Percentiles rank a stretch among this genome's conserved stretches.
Evolutionary conservation across 176 grass and related monocot genomes (phyloP).

Genomic region (Bonia amplexicaulis): DNA sequence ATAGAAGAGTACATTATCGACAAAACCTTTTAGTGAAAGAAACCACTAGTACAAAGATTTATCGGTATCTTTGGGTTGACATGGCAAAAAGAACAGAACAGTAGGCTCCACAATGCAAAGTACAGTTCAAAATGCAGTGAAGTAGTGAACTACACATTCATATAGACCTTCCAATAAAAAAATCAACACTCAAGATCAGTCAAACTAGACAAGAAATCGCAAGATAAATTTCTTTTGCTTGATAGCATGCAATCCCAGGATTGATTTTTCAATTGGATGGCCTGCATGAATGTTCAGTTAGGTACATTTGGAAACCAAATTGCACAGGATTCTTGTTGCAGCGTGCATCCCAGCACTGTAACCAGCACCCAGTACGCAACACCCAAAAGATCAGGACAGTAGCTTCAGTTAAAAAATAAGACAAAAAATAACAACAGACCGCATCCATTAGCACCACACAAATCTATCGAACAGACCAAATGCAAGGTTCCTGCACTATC

Average conservation of each 20-base stretch:
- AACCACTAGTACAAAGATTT: neutral
- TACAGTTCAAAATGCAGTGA: neutral
- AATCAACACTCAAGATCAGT: neutral
- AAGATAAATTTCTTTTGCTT: neutral
- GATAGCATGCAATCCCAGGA: neutral
- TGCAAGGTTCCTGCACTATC: neutral
- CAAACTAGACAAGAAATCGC: neutral
- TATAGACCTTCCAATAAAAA: neutral
- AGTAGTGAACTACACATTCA: neutral
- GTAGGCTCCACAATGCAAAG: neutral
- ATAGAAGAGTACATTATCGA: neutral
- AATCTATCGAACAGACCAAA: neutral
- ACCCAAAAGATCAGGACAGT: neutral
- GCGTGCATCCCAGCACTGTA: neutral
- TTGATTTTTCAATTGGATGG: neutral
- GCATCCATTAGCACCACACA: neutral
- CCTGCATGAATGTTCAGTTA: neutral
- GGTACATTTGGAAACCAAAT: neutral
- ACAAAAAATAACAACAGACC: neutral
- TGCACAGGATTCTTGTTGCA: neutral
- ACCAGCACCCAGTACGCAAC: neutral
- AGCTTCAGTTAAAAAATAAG: neutral
- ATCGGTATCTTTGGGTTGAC: neutral
- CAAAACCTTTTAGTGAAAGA: neutral
- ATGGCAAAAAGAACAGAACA: neutral